phyloP scores from a whole-genome alignment of 1,284 basidiomycete species.

The Cutaneotrichosporon cyanovorans region DNA sequence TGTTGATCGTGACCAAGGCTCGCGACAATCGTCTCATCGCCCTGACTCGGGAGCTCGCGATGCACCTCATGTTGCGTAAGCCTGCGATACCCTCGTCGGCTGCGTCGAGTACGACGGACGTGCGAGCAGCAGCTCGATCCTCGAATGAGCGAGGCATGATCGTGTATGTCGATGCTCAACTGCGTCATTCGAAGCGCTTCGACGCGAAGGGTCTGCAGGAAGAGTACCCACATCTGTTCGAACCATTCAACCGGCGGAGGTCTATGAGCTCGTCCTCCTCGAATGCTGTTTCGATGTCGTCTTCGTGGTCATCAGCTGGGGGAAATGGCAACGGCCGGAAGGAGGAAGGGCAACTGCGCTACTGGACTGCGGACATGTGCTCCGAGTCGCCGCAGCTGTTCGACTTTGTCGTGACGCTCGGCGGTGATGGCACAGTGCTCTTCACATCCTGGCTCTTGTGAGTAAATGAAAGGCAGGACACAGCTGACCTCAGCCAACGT shows the following conservation, averaged over 20 bases:
- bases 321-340: conserved; percentile 2
- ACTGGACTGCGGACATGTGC: conserved; percentile 98
- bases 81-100: conserved; percentile 11
- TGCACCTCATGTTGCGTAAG: conserved; percentile 83
- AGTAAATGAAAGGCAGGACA: conserved; percentile 4
- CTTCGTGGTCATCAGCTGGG: conserved; percentile 3
- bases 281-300: conserved; percentile 25
- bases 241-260: conserved; percentile 63
- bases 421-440: conserved; percentile 95
- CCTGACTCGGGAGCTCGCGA: conserved; percentile 84
- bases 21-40: conserved; percentile 94
- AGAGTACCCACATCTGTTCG: conserved; percentile 82
- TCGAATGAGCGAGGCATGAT: conserved; percentile 14
- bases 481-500: conserved; percentile 54
- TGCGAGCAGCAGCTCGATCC: conserved; percentile 1
- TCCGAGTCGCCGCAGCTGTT: conserved; percentile 83
- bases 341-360: conserved; percentile 85
- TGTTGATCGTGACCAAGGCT: conserved; percentile 97
- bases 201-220: conserved; percentile 80
- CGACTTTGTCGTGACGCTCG: conserved; percentile 97
- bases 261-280: conserved; percentile 51
- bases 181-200: conserved; percentile 86
- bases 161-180: conserved; percentile 84
- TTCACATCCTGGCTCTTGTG: conserved; percentile 97
- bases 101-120: conserved; percentile 47